phyloP scores from a whole-genome alignment of 306 rosid genomes.

The Fragaria iinumae region DNA sequence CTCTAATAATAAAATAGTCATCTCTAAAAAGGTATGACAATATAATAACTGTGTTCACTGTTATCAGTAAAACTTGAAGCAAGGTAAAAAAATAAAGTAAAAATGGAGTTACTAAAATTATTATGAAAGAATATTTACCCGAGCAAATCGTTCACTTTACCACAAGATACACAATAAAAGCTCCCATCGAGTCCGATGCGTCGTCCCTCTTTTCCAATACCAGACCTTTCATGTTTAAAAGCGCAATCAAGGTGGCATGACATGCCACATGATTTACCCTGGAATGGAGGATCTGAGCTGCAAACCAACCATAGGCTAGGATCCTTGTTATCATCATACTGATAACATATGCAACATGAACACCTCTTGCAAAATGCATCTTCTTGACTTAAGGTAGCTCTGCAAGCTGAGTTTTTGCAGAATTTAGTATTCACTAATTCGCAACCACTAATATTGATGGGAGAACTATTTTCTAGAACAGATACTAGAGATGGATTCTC shows the following conservation, averaged over 20 bases:
- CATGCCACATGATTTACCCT: constrained; percentile 79
- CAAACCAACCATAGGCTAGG: constrained; percentile 96
- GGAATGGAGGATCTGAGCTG: constrained; percentile 81
- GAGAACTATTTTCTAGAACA: constrained; percentile 42
- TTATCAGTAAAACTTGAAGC: not conserved
- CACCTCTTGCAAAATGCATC: constrained; percentile 88
- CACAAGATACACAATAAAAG: constrained; percentile 79
- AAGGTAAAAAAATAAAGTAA: constrained; percentile 1
- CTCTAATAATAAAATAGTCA: not conserved
- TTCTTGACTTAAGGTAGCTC: constrained; percentile 59
- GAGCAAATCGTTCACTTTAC: constrained; percentile 83
- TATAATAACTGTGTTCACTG: not conserved
- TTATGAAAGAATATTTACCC: constrained; percentile 46
- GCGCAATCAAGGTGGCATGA: constrained; percentile 99
- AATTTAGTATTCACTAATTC: constrained; percentile 32
- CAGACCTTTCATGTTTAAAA: constrained; percentile 62
- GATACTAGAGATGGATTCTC: constrained; percentile 72
- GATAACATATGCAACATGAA: constrained; percentile 84
- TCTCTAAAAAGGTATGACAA: not conserved
- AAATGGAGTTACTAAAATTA: not conserved
- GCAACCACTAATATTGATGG: constrained; percentile 37
- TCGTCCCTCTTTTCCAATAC: constrained; percentile 53
- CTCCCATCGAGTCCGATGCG: constrained; percentile 65
- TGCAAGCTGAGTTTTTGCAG: constrained; percentile 95
- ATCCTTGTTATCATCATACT: constrained; percentile 94